These are phyloP conservation scores for Scopulariopsis brevicaulis DNA, from an alignment of 2,329 filamentous ascomycete genomes.

Conservation along the genomic window DNA sequence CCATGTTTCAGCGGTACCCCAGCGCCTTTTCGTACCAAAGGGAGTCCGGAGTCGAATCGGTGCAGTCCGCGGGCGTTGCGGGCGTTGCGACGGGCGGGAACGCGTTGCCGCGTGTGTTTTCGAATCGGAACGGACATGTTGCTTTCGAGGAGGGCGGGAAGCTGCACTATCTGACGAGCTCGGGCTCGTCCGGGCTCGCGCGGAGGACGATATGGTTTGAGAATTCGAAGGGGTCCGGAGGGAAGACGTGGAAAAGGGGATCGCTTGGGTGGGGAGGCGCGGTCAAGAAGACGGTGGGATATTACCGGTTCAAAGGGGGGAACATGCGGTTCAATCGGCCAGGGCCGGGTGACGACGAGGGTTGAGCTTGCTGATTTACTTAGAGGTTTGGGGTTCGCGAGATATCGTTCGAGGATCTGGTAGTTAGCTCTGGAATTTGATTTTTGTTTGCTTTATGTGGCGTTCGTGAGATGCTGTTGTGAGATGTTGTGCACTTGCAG, in stretches of 20 bases:
- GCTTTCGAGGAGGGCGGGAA: slow-evolving; percentile 25
- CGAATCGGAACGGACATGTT: slow-evolving; percentile 21
- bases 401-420: no score
- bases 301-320: slow-evolving; percentile 12
- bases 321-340: slow-evolving; percentile 5
- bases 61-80: neutral
- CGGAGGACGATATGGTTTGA: slow-evolving; percentile 17
- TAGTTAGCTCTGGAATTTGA: no score
- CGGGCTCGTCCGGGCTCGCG: slow-evolving; percentile 13
- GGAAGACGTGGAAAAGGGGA: slow-evolving; percentile 26
- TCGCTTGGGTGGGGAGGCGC: slow-evolving; percentile 35
- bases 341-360: neutral
- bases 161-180: neutral
- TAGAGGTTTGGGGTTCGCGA: neutral
- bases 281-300: slow-evolving; percentile 25
- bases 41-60: neutral
- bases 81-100: slow-evolving; percentile 11
- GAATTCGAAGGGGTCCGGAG: slow-evolving; percentile 12
- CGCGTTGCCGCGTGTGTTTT: slow-evolving; percentile 12
- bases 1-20: slow-evolving; percentile 6
- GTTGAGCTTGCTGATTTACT: neutral
- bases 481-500: no score
- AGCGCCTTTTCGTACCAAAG: neutral
- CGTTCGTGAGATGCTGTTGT: no score
- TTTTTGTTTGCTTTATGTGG: no score